Evolutionary conservation across 768 basidiomycete genomes (phyloP).

Genomic region (Russula ochroleuca): DNA sequence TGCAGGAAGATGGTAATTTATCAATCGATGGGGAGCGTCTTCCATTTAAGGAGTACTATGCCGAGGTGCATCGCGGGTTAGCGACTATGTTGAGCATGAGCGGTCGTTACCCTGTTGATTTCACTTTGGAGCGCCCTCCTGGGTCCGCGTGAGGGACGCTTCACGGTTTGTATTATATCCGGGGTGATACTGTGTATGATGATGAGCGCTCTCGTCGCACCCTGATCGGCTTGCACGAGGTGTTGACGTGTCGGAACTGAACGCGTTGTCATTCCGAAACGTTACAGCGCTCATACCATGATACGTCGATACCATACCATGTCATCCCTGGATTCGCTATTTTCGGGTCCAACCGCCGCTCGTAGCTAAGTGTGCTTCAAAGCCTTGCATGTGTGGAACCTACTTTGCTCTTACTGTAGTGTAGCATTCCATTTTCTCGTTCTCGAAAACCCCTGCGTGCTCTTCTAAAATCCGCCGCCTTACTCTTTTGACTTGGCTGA

Average conservation of each 20-base stretch:
- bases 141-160: not conserved
- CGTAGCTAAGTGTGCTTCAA: too few species aligned
- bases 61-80: slow-evolving; percentile 67
- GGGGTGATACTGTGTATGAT: not conserved
- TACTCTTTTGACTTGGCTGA: not conserved
- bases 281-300: too few species aligned
- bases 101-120: slow-evolving; percentile 57
- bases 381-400: too few species aligned
- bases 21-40: slow-evolving; percentile 76
- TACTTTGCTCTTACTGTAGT: too few species aligned
- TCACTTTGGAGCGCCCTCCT: slow-evolving; percentile 30
- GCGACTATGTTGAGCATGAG: slow-evolving; percentile 62
- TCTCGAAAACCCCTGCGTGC: not conserved
- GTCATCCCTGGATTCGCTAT: too few species aligned
- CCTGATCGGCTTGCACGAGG: not conserved
- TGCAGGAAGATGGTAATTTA: slow-evolving; percentile 49
- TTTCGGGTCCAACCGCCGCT: too few species aligned
- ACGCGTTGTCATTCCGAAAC: too few species aligned
- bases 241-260: not conserved
- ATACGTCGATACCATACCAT: too few species aligned
- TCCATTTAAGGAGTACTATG: slow-evolving; percentile 69
- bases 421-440: not conserved
- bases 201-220: not conserved
- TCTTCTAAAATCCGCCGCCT: too few species aligned
- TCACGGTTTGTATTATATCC: not conserved